phyloP scores from a whole-genome alignment of 352 stramenopile genomes.

The Pythium phragmiticola region DNA sequence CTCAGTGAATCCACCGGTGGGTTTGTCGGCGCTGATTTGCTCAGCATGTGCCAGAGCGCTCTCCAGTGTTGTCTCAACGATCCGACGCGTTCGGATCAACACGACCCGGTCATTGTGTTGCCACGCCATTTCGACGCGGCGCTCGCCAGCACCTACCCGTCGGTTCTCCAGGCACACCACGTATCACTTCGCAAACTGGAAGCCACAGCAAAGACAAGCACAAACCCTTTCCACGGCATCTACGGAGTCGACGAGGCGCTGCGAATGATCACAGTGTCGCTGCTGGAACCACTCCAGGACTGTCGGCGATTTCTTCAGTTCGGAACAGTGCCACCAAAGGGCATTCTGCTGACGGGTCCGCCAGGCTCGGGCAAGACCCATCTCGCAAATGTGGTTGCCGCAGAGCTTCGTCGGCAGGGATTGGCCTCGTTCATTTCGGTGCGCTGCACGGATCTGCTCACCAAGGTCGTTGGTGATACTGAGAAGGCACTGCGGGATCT shows the following conservation, averaged over 20 bases:
- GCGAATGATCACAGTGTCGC: constrained; percentile 92
- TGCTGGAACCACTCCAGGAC: constrained; percentile 97
- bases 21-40: constrained; percentile 89
- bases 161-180: constrained; percentile 94
- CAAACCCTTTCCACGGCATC: constrained; percentile 76
- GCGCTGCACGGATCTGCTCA: constrained; percentile 85
- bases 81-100: not conserved
- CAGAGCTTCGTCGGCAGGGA: constrained; percentile 54
- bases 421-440: constrained; percentile 87
- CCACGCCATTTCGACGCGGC: constrained; percentile 80
- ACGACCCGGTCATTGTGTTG: constrained; percentile 17
- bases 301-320: constrained; percentile 96
- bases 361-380: constrained; percentile 99
- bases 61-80: constrained; percentile 67
- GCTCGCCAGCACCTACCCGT: constrained; percentile 92
- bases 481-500: constrained; percentile 87
- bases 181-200: constrained; percentile 73
- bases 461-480: constrained; percentile 90
- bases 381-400: constrained; percentile 72
- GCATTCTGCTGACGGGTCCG: constrained; percentile 98
- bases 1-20: constrained; percentile 95
- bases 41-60: constrained; percentile 74
- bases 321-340: constrained; percentile 94
- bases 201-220: not conserved
- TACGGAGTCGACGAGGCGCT: constrained; percentile 98